Base-by-base conservation (phyloP, 805 yeast species). In the Saccharomycopsis capsularis region DNA sequence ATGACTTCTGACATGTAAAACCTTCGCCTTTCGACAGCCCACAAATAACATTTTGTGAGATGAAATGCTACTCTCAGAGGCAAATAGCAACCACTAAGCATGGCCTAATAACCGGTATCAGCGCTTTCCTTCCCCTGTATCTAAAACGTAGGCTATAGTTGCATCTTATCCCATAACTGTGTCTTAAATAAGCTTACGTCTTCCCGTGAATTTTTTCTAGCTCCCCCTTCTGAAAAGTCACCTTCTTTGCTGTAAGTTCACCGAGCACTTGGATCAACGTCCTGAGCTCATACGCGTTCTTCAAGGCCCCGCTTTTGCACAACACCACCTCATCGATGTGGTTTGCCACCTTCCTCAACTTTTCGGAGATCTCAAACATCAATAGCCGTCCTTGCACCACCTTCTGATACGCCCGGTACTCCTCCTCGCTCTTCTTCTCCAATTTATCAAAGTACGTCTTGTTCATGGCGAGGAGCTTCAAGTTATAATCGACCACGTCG, bases 401-500 rank as follows among this genome's bases (percentile, higher is more conserved):
- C 22, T 41, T n/a, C 19, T 25, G 19, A 37, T 46, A 52, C 42
- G 38, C 18, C 16, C 29, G 36, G 23, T 34, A 44, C 40, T 51
- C 52, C 29, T 22, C 9, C 7, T 22, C 25, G 5, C 47, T 37
- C 27, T 40, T 32, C n/a, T 38, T 38, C 23, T 30, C 30, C 16
- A 53, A 25, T 21, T 44, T 35, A 4, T 23, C 24, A 30, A 46
- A 45, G 13, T 32, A 34, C 15, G 27, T 25, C 30, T 35, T 21
- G 35, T 53, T 47, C 11, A 21, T 15, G 4, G 36, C 38, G 3
- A 53, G 18, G 7, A 50, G 25, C 16, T 47, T 23, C 15, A 53
- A 13, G 23, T 51, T 50, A 36, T 53, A 50, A 23, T 44, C 43
- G 3, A 50, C 44, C 24, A 53, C 56, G 42, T 53, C 54, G 9